These are phyloP conservation scores for Coniochaeta sp. DNA, from an alignment of 2,329 filamentous ascomycete species.

Conservation along the genomic window DNA sequence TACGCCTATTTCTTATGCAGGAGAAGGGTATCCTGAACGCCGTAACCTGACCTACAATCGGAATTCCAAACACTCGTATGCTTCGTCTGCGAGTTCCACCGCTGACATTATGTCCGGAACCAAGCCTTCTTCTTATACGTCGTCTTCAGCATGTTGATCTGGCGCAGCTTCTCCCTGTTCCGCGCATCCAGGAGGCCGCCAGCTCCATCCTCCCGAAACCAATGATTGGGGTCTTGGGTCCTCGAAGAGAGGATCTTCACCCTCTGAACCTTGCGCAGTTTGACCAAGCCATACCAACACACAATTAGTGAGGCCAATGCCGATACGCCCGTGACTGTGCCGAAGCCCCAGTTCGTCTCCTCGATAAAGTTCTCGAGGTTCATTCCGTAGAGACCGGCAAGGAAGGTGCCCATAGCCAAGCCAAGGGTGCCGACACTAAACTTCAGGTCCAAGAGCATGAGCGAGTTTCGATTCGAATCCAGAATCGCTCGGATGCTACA, in stretches of 20 bases:
- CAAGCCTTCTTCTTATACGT: slow-evolving; percentile 14
- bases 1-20: not conserved
- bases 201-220: slow-evolving; percentile 40
- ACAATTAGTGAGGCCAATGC: slow-evolving; percentile 67
- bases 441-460: slow-evolving; percentile 95
- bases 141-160: slow-evolving; percentile 41
- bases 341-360: slow-evolving; percentile 83
- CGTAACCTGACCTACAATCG: not conserved
- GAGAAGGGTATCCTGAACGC: slow-evolving; percentile 3
- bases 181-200: slow-evolving; percentile 43
- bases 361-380: slow-evolving; percentile 99
- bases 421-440: slow-evolving; percentile 93
- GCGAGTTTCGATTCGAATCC: slow-evolving; percentile 93
- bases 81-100: not conserved
- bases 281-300: slow-evolving; percentile 75
- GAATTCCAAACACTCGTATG: not conserved
- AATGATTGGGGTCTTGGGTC: slow-evolving; percentile 22
- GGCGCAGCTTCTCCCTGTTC: slow-evolving; percentile 45
- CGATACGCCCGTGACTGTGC: slow-evolving; percentile 63
- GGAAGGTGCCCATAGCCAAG: slow-evolving; percentile 88
- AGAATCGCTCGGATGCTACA: slow-evolving; percentile 86
- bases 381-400: slow-evolving; percentile 99
- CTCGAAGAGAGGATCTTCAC: slow-evolving; percentile 59
- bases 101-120: slow-evolving; percentile 3
- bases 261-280: slow-evolving; percentile 77